Evolutionary conservation across 306 rosid genomes (phyloP).

Genomic region (Cicer bijugum): DNA sequence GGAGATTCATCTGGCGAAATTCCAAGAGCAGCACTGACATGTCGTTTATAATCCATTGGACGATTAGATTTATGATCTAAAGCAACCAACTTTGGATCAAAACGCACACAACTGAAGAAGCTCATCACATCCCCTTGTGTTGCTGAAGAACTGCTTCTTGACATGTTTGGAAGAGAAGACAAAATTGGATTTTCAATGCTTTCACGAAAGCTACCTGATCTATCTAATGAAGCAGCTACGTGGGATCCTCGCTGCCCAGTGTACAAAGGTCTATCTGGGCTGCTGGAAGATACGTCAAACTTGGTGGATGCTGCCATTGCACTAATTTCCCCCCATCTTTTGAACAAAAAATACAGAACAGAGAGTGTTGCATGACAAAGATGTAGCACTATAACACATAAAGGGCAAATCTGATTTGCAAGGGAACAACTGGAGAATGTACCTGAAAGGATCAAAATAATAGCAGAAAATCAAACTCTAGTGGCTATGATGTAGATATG

Average conservation of each 20-base stretch:
- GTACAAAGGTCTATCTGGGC: constrained; percentile 84
- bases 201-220: constrained; percentile 82
- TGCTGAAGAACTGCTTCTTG: constrained; percentile 68
- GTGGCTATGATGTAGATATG: constrained; percentile 16
- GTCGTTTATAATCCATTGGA: constrained; percentile 72
- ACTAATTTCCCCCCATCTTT: constrained; percentile 64
- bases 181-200: constrained; percentile 73
- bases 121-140: constrained; percentile 66
- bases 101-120: constrained; percentile 67
- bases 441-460: constrained; percentile 59
- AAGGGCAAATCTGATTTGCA: constrained; percentile 49
- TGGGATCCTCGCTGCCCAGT: constrained; percentile 90
- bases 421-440: constrained; percentile 46
- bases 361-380: constrained; percentile 70
- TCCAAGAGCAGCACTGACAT: constrained; percentile 65
- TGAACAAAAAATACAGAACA: constrained; percentile 54
- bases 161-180: constrained; percentile 82
- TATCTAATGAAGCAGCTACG: constrained; percentile 73
- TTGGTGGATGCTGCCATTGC: constrained; percentile 85
- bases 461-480: constrained; percentile 37
- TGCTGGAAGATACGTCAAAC: constrained; percentile 76
- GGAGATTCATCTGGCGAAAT: constrained; percentile 79
- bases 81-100: constrained; percentile 70
- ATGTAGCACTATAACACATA: constrained; percentile 56
- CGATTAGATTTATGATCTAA: constrained; percentile 74